phyloP scores from a whole-genome alignment of 805 yeast species.

The Ogataea nakhonphanomensis region DNA sequence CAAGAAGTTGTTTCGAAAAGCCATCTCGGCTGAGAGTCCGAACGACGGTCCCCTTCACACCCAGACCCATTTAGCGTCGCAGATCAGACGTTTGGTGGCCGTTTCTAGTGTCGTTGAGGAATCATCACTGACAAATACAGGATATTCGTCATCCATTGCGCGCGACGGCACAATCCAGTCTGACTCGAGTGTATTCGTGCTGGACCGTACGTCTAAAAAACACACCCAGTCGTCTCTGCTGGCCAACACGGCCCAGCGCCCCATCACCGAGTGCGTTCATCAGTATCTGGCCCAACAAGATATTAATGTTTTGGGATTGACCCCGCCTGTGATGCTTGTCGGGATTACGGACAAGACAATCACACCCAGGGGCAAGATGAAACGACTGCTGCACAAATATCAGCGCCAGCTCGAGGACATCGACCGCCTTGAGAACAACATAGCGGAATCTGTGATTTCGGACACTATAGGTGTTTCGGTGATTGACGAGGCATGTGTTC shows the following conservation, averaged over 20 bases:
- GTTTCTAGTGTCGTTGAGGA: conserved; percentile 28
- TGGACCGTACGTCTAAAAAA: conserved; percentile 10
- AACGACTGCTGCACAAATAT: conserved; percentile 8
- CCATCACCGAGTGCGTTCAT: conserved; percentile 31
- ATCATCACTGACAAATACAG: conserved; percentile 45
- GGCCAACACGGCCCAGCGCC: conserved; percentile 22
- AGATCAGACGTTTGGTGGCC: conserved; percentile 6
- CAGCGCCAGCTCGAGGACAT: conserved; percentile 1
- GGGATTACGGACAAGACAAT: conserved; percentile 11
- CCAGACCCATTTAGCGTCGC: not conserved
- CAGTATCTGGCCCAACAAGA: conserved; percentile 25
- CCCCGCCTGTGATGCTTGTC: conserved; percentile 32
- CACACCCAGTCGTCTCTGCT: conserved; percentile 19
- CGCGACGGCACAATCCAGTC: conserved; percentile 40
- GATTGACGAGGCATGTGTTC: conserved; percentile 3
- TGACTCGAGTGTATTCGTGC: conserved; percentile 39
- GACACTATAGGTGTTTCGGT: conserved; percentile 48
- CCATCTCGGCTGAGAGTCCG: not conserved
- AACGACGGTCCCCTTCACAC: not conserved
- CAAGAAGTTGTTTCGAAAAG: conserved; percentile 1
- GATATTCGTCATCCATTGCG: conserved; percentile 44
- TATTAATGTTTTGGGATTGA: conserved; percentile 23
- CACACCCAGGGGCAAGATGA: conserved; percentile 14
- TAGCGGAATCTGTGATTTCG: conserved; percentile 19
- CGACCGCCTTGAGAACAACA: not conserved